phyloP scores from a whole-genome alignment of 805 yeast species.

The Debaryomyces tyrocola region DNA sequence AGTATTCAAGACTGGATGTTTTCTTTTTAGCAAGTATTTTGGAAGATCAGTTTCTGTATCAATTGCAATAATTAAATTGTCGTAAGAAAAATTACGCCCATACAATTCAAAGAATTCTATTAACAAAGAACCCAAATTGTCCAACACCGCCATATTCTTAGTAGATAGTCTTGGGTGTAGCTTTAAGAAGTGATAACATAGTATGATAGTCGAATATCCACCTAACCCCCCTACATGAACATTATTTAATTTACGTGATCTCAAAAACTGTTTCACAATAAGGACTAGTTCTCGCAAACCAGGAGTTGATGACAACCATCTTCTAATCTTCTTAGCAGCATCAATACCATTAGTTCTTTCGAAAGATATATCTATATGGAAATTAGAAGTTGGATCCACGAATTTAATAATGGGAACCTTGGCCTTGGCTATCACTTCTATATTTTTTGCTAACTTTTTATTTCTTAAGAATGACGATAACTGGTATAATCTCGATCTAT shows the following conservation, averaged over 20 bases:
- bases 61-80: slow-evolving; percentile 69
- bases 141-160: slow-evolving; percentile 61
- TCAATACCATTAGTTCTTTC: slow-evolving; percentile 80
- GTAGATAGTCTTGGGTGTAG: slow-evolving; percentile 78
- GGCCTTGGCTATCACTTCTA: slow-evolving; percentile 86
- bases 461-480: slow-evolving; percentile 69
- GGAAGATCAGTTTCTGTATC: slow-evolving; percentile 50
- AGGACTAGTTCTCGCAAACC: slow-evolving; percentile 82
- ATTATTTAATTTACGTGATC: slow-evolving; percentile 74
- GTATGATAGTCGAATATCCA: slow-evolving; percentile 88
- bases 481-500: slow-evolving; percentile 65
- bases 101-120: slow-evolving; percentile 92
- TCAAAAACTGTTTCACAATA: slow-evolving; percentile 79
- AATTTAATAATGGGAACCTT: slow-evolving; percentile 94
- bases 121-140: slow-evolving; percentile 80
- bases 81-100: slow-evolving; percentile 87
- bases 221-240: slow-evolving; percentile 95
- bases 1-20: slow-evolving; percentile 51
- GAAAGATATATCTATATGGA: slow-evolving; percentile 87
- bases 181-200: slow-evolving; percentile 74
- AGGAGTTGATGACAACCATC: slow-evolving; percentile 72
- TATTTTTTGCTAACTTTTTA: slow-evolving; percentile 60
- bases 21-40: slow-evolving; percentile 61
- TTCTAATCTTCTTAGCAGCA: slow-evolving; percentile 75
- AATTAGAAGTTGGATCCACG: slow-evolving; percentile 65